Conservation (phyloP, 495 filamentous ascomycete genomes). For the Penicillium macrosclerotiorum region DNA sequence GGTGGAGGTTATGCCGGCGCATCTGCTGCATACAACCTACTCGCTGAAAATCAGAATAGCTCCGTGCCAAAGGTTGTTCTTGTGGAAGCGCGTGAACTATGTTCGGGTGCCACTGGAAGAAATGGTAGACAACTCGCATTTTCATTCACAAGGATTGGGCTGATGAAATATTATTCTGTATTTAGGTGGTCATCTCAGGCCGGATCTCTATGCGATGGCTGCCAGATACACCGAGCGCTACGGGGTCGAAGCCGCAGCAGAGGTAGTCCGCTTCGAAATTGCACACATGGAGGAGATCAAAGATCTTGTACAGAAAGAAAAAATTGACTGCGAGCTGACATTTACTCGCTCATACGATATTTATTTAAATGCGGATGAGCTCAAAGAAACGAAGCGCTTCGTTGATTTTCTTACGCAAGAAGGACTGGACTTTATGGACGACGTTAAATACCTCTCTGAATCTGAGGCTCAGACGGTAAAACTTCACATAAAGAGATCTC, state of each 20-base stretch:
- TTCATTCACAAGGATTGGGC: neutral
- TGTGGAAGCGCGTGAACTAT: slow-evolving; percentile 41
- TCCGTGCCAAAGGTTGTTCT: slow-evolving; percentile 27
- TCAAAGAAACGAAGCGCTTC: slow-evolving; percentile 19
- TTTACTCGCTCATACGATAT: slow-evolving; percentile 37
- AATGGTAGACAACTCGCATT: slow-evolving; percentile 28
- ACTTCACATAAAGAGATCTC: no score
- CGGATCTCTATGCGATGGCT: slow-evolving; percentile 32
- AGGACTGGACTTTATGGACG: slow-evolving; percentile 25
- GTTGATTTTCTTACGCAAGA: slow-evolving; percentile 25
- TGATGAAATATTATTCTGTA: neutral
- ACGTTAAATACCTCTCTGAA: slow-evolving; percentile 25
- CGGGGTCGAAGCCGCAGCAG: slow-evolving; percentile 27
- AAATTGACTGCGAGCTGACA: slow-evolving; percentile 44
- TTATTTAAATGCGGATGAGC: slow-evolving; percentile 25
- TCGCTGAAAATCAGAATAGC: slow-evolving; percentile 26
- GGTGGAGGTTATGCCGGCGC: slow-evolving; percentile 71
- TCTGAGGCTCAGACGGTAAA: slow-evolving; percentile 28
- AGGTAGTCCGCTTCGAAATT: slow-evolving; percentile 32
- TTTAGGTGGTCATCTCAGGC: slow-evolving; percentile 37
- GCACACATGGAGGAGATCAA: slow-evolving; percentile 32
- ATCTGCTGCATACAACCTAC: slow-evolving; percentile 59
- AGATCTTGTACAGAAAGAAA: slow-evolving; percentile 28
- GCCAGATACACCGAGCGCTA: slow-evolving; percentile 24
- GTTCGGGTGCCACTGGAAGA: slow-evolving; percentile 43